phyloP scores from a whole-genome alignment of 345 rosid species.

The Psidium guajava region DNA sequence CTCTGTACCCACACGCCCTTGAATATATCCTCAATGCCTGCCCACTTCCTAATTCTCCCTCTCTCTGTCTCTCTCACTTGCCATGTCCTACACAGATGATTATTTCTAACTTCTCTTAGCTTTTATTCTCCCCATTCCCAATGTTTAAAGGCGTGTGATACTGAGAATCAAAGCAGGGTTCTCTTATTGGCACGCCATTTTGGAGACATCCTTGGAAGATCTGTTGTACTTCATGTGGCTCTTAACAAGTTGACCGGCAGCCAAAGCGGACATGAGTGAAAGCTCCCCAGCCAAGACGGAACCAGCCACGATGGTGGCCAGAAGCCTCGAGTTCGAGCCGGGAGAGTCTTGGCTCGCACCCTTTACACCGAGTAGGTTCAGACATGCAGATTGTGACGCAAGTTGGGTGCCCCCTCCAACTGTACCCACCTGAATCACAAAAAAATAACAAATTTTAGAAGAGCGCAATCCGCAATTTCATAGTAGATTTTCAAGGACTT shows the following conservation, averaged over 20 bases:
- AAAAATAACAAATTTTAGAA: background rate
- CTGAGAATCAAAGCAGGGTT: background rate
- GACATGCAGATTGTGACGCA: slow-evolving; percentile 72
- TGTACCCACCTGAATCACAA: slow-evolving; percentile 51
- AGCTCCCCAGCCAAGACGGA: slow-evolving; percentile 80
- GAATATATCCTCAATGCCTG: background rate
- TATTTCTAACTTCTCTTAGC: background rate
- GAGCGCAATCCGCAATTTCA: background rate
- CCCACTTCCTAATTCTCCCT: background rate
- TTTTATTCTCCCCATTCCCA: background rate
- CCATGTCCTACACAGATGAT: background rate
- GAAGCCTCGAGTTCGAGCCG: slow-evolving; percentile 43
- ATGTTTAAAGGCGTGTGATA: background rate
- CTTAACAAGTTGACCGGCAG: slow-evolving; percentile 66
- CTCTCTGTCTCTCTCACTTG: background rate
- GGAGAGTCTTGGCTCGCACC: slow-evolving; percentile 47
- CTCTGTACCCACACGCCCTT: background rate
- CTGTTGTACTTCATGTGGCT: slow-evolving; percentile 86
- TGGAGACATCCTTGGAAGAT: slow-evolving; percentile 39
- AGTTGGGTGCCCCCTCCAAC: slow-evolving; percentile 84
- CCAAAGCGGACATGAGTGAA: slow-evolving; percentile 63
- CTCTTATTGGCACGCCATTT: background rate
- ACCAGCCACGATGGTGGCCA: slow-evolving; percentile 61
- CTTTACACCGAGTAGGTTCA: slow-evolving; percentile 66
- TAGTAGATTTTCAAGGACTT: background rate